Base-by-base conservation (phyloP, 306 rosid species). In the Vigna mungo region DNA sequence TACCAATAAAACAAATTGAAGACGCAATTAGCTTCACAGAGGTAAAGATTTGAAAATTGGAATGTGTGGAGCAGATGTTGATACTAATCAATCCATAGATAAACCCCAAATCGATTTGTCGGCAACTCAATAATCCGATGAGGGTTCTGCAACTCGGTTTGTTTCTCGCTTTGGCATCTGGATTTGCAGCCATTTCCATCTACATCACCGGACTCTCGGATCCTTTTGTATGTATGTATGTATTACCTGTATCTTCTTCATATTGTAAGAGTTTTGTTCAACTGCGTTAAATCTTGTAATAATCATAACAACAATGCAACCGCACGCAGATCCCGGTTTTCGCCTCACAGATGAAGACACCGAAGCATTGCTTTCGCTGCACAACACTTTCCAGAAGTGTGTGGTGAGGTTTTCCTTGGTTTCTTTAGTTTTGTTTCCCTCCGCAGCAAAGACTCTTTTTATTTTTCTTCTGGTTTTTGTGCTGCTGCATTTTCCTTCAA, bases 281-380 rank as follows among this genome's bases (percentile, higher is more conserved):
- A 9, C 20, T 54, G 2, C 20, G 6, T 68, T 53, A 7, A 59
- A 47, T 78, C 80, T 37, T 52, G 43, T 0, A 9, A 39, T 39
- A 7, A 8, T 39, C 0, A 8, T 39, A 5, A 41, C 2, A 41
- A 41, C 10, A 7, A 54, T 54, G 30, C 65, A 44, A 64, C 37
- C 13, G 61, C 68, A 10, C 8, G 18, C 82, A 91, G 98, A 85
- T 82, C 92, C 55, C 47, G 73, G 5, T 16, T 44, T 79, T 85
- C 89, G 71, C 71, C 88, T 88, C 23, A 72, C 91, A 2, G 87
- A 89, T 34, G 88, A 87, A 73, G 99, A 96, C 72, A 65, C 80
- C 47, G 76, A 87, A 83, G 93, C 96, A 7, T 72, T 95, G 91
- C 85, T 84, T 66, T 85, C 88, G 41, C 81, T 96, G 71, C 99